These are phyloP conservation scores for Russula griseocarnosa DNA, from an alignment of 768 basidiomycete genomes.

Conservation along the genomic window DNA sequence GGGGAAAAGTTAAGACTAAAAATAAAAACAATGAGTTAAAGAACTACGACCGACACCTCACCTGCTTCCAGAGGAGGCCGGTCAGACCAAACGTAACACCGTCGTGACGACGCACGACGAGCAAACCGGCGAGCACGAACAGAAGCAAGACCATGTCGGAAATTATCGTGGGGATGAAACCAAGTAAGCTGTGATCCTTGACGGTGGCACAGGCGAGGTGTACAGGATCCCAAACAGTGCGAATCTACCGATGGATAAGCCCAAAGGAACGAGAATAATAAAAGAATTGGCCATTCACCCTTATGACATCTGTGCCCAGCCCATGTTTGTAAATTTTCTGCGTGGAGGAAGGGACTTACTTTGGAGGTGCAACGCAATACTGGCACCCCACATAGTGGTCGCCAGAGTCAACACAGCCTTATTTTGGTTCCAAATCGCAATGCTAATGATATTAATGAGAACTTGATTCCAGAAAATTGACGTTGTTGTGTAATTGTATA, in stretches of 20 bases:
- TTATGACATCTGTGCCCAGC: background rate
- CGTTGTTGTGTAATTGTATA: background rate
- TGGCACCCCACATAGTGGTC: background rate
- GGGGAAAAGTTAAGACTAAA: background rate
- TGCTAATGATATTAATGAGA: background rate
- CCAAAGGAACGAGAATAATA: background rate
- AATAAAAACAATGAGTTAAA: background rate
- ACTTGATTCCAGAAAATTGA: background rate
- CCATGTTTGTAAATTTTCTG: background rate
- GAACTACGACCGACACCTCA: background rate
- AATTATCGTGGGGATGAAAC: background rate
- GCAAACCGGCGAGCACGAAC: slow-evolving; percentile 8
- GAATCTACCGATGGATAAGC: background rate
- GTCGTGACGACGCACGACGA: background rate
- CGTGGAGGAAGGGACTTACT: background rate
- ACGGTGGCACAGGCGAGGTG: background rate
- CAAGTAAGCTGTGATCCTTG: background rate
- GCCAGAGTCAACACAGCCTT: background rate
- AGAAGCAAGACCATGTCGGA: slow-evolving; percentile 2
- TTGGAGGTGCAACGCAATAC: background rate
- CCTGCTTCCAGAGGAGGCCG: background rate
- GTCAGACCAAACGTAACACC: background rate
- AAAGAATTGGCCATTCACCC: background rate
- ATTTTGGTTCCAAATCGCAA: slow-evolving; percentile 10
- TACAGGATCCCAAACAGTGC: background rate